Evolutionary conservation across 2,329 filamentous ascomycete genomes (phyloP).

Genomic region (Sporothrix protearum): DNA sequence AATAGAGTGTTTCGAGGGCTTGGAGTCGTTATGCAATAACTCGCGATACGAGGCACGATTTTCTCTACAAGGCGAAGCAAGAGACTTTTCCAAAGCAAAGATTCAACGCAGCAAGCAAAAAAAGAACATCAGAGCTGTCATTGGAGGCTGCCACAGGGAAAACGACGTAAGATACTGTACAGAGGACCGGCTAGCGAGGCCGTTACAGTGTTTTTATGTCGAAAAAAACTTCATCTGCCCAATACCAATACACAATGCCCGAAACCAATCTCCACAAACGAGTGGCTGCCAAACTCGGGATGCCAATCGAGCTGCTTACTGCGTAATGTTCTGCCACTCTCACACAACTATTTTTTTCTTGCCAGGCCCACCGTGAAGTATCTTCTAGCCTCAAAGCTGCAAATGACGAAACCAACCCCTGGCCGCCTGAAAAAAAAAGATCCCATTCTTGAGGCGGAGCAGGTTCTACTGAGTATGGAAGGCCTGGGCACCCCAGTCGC

Average conservation of each 20-base stretch:
- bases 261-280: not conserved
- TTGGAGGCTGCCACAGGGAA: not conserved
- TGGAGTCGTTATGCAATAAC: conserved; percentile 11
- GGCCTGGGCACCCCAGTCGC: not conserved
- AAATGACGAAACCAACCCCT: conserved; percentile 11
- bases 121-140: not conserved
- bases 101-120: not conserved
- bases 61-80: not conserved
- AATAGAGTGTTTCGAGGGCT: not conserved
- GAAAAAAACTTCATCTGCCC: not conserved
- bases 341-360: not conserved
- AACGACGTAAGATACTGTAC: not conserved
- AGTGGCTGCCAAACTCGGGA: not conserved
- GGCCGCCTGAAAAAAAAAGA: not conserved
- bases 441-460: conserved; percentile 1
- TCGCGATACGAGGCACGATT: not conserved
- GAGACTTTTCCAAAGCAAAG: not conserved
- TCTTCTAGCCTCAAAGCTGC: not conserved
- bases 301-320: not conserved
- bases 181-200: not conserved
- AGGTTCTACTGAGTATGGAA: conserved; percentile 4
- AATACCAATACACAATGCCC: not conserved
- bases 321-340: not conserved
- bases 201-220: not conserved
- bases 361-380: not conserved